These are phyloP conservation scores for Chloromonas sp. DNA, from an alignment of 163 green algal genomes.

Conservation along the genomic window DNA sequence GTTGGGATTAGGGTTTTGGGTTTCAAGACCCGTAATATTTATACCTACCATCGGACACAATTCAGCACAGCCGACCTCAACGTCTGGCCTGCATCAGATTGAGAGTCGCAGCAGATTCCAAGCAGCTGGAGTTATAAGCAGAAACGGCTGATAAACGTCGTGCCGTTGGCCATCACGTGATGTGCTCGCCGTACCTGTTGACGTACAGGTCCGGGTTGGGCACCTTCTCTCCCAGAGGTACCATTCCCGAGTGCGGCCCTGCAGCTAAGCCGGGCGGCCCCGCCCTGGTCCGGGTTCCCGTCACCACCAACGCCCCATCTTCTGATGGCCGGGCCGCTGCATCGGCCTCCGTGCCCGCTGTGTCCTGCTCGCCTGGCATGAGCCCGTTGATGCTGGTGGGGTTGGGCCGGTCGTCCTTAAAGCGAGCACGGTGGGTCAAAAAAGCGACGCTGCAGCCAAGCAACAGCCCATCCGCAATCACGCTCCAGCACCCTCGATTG, in stretches of 20 bases:
- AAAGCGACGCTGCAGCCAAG: neutral
- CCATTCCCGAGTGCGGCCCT: neutral
- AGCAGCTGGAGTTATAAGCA: too few relatives aligned
- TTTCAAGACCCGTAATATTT: neutral
- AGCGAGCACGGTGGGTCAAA: neutral
- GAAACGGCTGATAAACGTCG: too few relatives aligned
- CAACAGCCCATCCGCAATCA: too few relatives aligned
- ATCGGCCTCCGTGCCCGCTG: neutral
- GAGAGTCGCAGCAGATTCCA: too few relatives aligned
- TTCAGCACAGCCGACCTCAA: neutral
- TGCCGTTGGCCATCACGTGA: too few relatives aligned
- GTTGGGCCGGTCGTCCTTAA: neutral
- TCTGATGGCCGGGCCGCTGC: neutral
- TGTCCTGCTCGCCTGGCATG: neutral
- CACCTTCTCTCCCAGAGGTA: neutral
- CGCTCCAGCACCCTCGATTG: too few relatives aligned
- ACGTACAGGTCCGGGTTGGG: neutral
- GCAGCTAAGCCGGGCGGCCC: neutral
- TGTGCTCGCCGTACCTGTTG: neutral
- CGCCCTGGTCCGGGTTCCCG: too few relatives aligned
- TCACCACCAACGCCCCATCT: neutral
- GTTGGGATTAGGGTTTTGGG: neutral
- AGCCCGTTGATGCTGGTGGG: conserved; percentile 1
- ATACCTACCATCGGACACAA: neutral
- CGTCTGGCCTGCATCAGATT: neutral